Conservation (phyloP, 352 stramenopile species). For the Phytopythium oedochilum region DNA sequence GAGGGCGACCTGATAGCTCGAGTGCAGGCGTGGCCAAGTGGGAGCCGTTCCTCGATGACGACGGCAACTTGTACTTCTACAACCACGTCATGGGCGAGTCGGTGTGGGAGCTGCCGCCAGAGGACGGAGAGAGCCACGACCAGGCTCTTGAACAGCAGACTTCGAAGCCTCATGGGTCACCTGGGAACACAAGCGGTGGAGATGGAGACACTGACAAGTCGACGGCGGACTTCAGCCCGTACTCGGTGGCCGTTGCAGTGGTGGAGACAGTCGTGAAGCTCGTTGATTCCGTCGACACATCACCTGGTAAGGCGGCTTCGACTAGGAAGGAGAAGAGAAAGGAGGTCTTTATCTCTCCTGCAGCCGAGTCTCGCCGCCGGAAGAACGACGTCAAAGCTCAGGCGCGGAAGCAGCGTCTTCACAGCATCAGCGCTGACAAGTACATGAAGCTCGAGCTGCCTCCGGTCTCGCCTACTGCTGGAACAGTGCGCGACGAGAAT, state of each 20-base stretch:
- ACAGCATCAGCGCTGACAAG: constrained; percentile 15
- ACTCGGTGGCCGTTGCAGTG: constrained; percentile 40
- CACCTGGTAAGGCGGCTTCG: constrained; percentile 1
- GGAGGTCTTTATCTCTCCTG: constrained; percentile 45
- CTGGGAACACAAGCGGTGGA: neutral
- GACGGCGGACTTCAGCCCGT: constrained; percentile 21
- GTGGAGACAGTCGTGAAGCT: constrained; percentile 38
- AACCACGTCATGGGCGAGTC: constrained; percentile 63
- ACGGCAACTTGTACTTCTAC: constrained; percentile 75
- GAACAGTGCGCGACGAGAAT: neutral
- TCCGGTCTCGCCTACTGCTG: constrained; percentile 4
- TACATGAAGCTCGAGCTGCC: constrained; percentile 47
- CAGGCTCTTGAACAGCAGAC: neutral
- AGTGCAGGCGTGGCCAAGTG: constrained; percentile 22
- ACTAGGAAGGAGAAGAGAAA: constrained; percentile 18
- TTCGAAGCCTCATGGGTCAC: neutral
- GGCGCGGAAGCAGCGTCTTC: constrained; percentile 38
- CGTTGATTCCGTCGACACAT: constrained; percentile 17
- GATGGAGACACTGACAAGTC: neutral
- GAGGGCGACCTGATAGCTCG: neutral
- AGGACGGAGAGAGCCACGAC: constrained; percentile 19
- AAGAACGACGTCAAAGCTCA: constrained; percentile 37
- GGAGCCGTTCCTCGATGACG: constrained; percentile 59
- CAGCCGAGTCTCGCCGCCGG: constrained; percentile 36
- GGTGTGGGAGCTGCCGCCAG: constrained; percentile 56